Percentiles rank a stretch among this genome's conserved stretches.
phyloP scores from a whole-genome alignment of 129 eudicot genomes.

The Flaveria brownii region DNA sequence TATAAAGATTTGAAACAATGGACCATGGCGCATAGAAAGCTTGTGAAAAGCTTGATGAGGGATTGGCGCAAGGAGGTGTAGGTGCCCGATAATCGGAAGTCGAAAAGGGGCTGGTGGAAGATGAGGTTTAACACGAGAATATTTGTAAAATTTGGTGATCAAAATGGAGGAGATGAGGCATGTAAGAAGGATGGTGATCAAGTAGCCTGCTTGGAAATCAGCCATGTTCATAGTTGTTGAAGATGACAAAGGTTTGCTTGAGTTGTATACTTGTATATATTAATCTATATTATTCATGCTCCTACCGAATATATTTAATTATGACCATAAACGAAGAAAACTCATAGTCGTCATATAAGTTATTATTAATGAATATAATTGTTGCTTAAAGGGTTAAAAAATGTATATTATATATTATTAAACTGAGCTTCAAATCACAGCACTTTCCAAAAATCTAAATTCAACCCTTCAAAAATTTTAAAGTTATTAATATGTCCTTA shows the following conservation, averaged over 20 bases:
- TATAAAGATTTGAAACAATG: constrained; percentile 24
- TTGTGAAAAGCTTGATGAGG: constrained; percentile 36
- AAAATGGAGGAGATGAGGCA: constrained; percentile 12
- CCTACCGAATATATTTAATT: no score
- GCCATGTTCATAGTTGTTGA: constrained; percentile 1
- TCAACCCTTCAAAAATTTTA: no score
- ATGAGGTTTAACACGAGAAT: neutral
- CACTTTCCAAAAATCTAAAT: no score
- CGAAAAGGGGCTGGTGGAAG: constrained; percentile 41
- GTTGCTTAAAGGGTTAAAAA: no score
- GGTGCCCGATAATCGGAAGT: constrained; percentile 47
- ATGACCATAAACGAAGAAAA: no score
- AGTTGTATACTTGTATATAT: neutral
- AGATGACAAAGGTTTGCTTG: neutral
- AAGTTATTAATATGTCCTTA: no score
- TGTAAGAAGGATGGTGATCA: neutral
- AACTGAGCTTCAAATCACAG: no score
- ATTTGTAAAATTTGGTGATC: neutral
- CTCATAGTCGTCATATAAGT: no score
- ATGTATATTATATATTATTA: no score
- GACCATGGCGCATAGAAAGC: constrained; percentile 36
- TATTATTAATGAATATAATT: no score
- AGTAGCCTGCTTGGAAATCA: neutral
- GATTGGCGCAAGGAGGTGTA: constrained; percentile 37
- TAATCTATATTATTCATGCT: no score